Evolutionary conservation across 805 yeast genomes (phyloP).

Genomic region (Lachancea quebecensis): DNA sequence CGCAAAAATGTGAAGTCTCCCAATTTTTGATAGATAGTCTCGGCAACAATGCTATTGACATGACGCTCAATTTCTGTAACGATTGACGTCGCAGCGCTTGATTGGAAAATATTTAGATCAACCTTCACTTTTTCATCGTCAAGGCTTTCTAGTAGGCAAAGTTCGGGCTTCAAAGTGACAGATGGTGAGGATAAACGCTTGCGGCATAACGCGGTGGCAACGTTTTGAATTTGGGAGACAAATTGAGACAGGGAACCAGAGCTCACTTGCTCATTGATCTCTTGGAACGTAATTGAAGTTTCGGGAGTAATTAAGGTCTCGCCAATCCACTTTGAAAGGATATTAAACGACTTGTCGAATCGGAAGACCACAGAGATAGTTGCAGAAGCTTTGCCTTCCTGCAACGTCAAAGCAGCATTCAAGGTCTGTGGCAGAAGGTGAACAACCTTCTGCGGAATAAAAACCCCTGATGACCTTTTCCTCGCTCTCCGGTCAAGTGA

Average conservation of each 20-base stretch:
- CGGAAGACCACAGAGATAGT: slow-evolving; percentile 75
- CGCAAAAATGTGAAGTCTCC: slow-evolving; percentile 82
- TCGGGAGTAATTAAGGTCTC: slow-evolving; percentile 67
- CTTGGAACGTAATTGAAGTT: slow-evolving; percentile 13
- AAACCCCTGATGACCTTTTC: slow-evolving; percentile 84
- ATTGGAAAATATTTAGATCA: slow-evolving; percentile 65
- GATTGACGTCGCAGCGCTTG: slow-evolving; percentile 47
- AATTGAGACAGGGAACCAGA: slow-evolving; percentile 9
- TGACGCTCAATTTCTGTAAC: slow-evolving; percentile 72
- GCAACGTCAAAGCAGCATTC: slow-evolving; percentile 53
- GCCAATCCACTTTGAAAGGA: slow-evolving; percentile 70
- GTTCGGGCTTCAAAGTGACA: slow-evolving; percentile 28
- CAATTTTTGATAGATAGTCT: slow-evolving; percentile 60
- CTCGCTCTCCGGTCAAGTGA: slow-evolving; percentile 81
- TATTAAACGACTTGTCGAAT: slow-evolving; percentile 66
- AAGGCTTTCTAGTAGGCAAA: slow-evolving; percentile 67
- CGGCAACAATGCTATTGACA: slow-evolving; percentile 82
- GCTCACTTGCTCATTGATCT: slow-evolving; percentile 16
- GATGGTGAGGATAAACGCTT: slow-evolving; percentile 18
- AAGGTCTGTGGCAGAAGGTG: slow-evolving; percentile 64
- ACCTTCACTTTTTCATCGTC: slow-evolving; percentile 80
- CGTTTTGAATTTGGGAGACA: slow-evolving; percentile 13
- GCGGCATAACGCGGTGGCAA: slow-evolving; percentile 23
- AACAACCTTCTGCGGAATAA: slow-evolving; percentile 66
- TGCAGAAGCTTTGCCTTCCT: slow-evolving; percentile 51